Percentiles rank a stretch among this genome's conserved stretches.
These are phyloP conservation scores for Malassezia pachydermatis DNA, from an alignment of 1,284 basidiomycete genomes.

Conservation along the genomic window DNA sequence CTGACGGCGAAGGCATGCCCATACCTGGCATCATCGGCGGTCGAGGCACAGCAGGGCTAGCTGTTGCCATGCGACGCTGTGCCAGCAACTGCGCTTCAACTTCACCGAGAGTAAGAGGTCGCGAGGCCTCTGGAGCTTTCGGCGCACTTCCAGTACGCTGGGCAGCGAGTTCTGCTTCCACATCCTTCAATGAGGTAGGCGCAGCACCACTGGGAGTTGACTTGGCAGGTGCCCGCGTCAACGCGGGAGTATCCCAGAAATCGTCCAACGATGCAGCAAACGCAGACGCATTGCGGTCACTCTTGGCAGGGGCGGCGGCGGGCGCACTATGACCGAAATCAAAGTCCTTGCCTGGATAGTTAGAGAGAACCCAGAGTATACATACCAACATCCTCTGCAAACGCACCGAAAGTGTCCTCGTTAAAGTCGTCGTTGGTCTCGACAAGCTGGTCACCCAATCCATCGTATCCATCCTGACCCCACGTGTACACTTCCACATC, in stretches of 20 bases:
- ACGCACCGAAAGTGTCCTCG: slow-evolving; percentile 80
- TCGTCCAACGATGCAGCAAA: slow-evolving; percentile 44
- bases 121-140: slow-evolving; percentile 18
- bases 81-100: slow-evolving; percentile 69
- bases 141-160: slow-evolving; percentile 15
- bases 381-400: slow-evolving; percentile 48
- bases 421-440: slow-evolving; percentile 52
- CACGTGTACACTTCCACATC: slow-evolving; percentile 77
- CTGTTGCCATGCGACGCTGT: slow-evolving; percentile 14
- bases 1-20: not conserved
- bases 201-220: slow-evolving; percentile 12
- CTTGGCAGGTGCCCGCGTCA: slow-evolving; percentile 25
- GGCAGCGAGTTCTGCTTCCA: slow-evolving; percentile 48
- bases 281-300: slow-evolving; percentile 25
- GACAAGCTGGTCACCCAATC: slow-evolving; percentile 72
- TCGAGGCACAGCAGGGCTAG: not conserved
- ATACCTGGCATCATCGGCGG: not conserved
- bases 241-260: slow-evolving; percentile 40
- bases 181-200: slow-evolving; percentile 43
- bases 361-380: too few relatives aligned
- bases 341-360: slow-evolving; percentile 87
- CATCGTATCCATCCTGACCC: slow-evolving; percentile 79
- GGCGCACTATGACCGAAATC: slow-evolving; percentile 59
- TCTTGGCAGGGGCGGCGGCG: slow-evolving; percentile 2
- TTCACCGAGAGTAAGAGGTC: slow-evolving; percentile 72